Evolutionary conservation across 1,284 basidiomycete species (phyloP).

Genomic region (Trichosporon ovoides): DNA sequence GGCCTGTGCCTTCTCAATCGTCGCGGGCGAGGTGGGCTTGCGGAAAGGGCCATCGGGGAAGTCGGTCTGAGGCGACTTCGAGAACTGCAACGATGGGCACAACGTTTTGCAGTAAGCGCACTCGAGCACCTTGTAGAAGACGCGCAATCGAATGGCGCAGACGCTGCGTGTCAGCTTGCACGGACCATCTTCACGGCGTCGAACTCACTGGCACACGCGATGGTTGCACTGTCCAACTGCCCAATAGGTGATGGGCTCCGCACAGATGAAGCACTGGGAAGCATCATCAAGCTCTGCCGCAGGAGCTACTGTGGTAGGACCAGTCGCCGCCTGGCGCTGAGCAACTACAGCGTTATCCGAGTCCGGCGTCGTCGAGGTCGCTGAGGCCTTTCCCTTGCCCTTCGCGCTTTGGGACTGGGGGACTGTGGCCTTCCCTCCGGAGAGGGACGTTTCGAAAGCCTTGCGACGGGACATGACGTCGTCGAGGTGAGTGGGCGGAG

Average conservation of each 20-base stretch:
- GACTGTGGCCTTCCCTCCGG: conserved; percentile 11
- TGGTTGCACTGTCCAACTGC: conserved; percentile 88
- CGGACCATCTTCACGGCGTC: neutral
- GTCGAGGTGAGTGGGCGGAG: neutral
- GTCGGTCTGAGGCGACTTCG: conserved; percentile 59
- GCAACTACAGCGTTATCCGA: conserved; percentile 1
- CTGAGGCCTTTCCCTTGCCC: conserved; percentile 13
- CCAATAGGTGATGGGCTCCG: conserved; percentile 87
- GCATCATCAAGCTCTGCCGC: conserved; percentile 47
- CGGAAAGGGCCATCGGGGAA: conserved; percentile 59
- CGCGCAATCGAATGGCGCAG: conserved; percentile 82
- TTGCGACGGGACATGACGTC: conserved; percentile 33
- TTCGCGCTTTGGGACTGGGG: conserved; percentile 9
- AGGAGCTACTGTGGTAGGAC: neutral
- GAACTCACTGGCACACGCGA: conserved; percentile 48
- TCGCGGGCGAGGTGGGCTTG: conserved; percentile 51
- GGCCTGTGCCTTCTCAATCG: conserved; percentile 36
- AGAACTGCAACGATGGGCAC: conserved; percentile 76
- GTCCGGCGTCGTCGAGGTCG: conserved; percentile 6
- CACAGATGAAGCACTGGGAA: conserved; percentile 85
- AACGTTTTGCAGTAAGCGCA: conserved; percentile 97
- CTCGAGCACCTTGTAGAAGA: conserved; percentile 85
- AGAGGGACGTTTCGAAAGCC: conserved; percentile 32
- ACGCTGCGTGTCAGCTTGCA: conserved; percentile 68
- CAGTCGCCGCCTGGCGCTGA: neutral